Evolutionary conservation across 495 filamentous ascomycete genomes (phyloP).

Genomic region (Aspergillus sclerotiicarbonarius): DNA sequence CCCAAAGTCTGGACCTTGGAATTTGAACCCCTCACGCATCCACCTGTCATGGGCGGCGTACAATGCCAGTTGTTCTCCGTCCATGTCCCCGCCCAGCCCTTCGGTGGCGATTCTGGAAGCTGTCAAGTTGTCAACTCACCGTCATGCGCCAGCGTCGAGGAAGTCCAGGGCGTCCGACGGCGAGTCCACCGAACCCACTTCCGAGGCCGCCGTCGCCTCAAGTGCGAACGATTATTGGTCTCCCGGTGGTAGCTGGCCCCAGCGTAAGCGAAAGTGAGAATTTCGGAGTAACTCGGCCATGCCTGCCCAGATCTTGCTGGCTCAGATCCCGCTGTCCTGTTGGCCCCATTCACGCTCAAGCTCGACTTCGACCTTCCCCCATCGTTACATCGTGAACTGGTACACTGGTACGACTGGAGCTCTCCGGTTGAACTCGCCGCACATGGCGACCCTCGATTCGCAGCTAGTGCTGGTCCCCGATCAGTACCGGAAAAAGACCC

Average conservation of each 20-base stretch:
- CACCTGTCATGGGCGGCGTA: too few relatives aligned
- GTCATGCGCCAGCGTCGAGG: too few relatives aligned
- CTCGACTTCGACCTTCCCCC: conserved; percentile 16
- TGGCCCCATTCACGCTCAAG: conserved; percentile 27
- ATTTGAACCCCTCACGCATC: too few relatives aligned
- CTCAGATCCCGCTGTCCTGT: conserved; percentile 32
- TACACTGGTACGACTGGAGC: not conserved
- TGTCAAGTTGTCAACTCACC: too few relatives aligned
- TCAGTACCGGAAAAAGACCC: conserved; percentile 21
- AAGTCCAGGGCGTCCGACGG: not conserved
- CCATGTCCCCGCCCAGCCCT: too few relatives aligned
- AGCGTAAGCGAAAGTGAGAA: conserved; percentile 2
- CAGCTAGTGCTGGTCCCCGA: conserved; percentile 25
- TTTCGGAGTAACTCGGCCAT: conserved; percentile 15
- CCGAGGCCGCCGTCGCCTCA: not conserved
- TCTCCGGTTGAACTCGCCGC: not conserved
- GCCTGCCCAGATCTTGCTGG: conserved; percentile 33
- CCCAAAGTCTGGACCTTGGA: too few relatives aligned
- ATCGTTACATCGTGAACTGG: conserved; percentile 10
- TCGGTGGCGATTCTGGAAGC: too few relatives aligned
- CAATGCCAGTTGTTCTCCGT: too few relatives aligned
- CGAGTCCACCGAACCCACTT: conserved; percentile 1
- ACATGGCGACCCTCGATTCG: conserved; percentile 26
- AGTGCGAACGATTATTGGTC: not conserved
- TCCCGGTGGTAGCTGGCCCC: not conserved